Base-by-base conservation (phyloP, 805 yeast genomes). In the Teunomyces stri region DNA sequence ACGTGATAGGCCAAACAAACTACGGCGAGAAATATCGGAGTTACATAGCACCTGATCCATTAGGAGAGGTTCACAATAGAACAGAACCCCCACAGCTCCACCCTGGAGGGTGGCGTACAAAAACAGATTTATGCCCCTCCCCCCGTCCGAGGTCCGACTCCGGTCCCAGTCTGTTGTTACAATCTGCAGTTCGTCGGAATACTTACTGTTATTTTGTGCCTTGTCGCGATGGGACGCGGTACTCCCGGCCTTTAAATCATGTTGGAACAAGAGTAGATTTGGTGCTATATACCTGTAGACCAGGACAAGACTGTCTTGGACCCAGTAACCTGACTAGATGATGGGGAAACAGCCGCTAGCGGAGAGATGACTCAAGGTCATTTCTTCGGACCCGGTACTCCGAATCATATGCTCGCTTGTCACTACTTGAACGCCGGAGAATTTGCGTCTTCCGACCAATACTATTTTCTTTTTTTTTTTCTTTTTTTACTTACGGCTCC, bases 371-470 rank as follows among this genome's bases (percentile, higher is more conserved):
- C 40, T 37, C 40, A 37, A 37, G 40, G 40, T 37, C 40, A 22
- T 13, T 13, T 20, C 22, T 22, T 37, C 40, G 40, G 40, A 6
- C 28, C 40, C 40, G 29, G n/a, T n/a, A 22, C 40, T 21, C 40
- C 40, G 29, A 36, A 37, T 37, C 40, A 37, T 37, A 20, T 37
- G 40, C 40, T 37, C 29, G 40, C 29, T 37, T 37, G 29, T n/a
- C 28, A 11, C 16, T 31, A 31, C 34, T 31, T 30, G 3, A 4
- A 10, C 40, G 4, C 22, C 40, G 40, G 40, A 37, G 40, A 22
- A 37, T 37, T 37, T 37, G 40, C 6, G 29, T 12, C 16, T 18
- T 11, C 18, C 29, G 29, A 11, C 22, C 16, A 11, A 15, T 6
- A 12, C 22, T 21, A 16, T 34, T 34, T 34, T 34, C 7, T 34